phyloP scores from a whole-genome alignment of 768 basidiomycete species.

The Tulasnella sp. region DNA sequence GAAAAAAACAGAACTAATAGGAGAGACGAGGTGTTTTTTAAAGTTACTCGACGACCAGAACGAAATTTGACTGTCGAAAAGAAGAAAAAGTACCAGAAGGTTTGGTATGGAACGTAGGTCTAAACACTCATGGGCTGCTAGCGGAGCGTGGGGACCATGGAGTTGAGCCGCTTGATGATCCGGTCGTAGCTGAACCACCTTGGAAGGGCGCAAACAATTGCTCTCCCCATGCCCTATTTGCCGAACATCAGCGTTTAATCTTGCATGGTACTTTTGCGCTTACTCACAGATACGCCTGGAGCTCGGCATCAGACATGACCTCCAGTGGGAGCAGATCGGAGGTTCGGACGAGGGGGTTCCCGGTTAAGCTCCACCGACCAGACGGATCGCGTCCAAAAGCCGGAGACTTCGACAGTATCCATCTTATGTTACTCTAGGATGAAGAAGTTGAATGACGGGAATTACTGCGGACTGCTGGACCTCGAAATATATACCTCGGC shows the following conservation, averaged over 20 bases:
- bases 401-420: neutral
- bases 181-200: no score
- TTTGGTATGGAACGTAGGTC: no score
- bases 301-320: neutral
- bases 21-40: no score
- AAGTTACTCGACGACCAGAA: no score
- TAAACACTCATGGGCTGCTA: no score
- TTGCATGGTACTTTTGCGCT: neutral
- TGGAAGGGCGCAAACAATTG: neutral
- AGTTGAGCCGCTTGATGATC: no score
- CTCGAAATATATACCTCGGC: neutral
- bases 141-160: no score
- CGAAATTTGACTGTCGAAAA: no score
- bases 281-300: neutral
- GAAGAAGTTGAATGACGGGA: neutral
- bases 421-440: neutral
- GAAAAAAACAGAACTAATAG: no score
- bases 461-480: no score
- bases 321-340: neutral
- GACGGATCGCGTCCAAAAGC: neutral
- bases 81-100: no score
- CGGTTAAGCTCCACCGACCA: neutral
- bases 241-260: neutral
- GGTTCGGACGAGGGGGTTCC: neutral
- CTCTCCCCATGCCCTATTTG: neutral